These are phyloP conservation scores for Lodderomyces parapsilosis DNA, from an alignment of 1,139 yeast species.

Conservation along the genomic window DNA sequence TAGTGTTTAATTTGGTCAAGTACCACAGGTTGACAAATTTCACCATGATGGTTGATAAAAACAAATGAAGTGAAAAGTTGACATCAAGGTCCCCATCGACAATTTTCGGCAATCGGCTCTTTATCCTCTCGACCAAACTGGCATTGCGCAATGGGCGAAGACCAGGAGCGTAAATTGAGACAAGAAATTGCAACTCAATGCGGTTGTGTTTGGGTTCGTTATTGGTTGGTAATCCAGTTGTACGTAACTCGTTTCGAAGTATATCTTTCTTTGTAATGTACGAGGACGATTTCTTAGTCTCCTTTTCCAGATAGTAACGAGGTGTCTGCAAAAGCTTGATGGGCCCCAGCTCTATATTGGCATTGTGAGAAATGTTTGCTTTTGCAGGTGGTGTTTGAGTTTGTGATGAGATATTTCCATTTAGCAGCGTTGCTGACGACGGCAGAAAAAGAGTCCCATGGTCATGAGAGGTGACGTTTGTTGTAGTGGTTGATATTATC, in stretches of 20 bases:
- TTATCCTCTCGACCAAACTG: neutral
- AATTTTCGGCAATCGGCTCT: conserved; percentile 22
- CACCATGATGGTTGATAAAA: conserved; percentile 33
- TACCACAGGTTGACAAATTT: conserved; percentile 43
- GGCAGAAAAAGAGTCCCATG: conserved; percentile 2
- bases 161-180: neutral
- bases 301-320: neutral
- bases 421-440: neutral
- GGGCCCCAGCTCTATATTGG: neutral
- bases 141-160: neutral
- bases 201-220: neutral
- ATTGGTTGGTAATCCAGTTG: neutral
- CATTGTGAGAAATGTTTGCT: no score
- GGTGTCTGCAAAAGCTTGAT: neutral
- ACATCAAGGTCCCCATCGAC: conserved; percentile 18
- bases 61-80: conserved; percentile 39
- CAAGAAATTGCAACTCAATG: neutral
- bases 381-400: conserved; percentile 5
- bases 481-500: conserved; percentile 11
- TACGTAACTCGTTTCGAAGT: neutral
- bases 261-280: conserved; percentile 7
- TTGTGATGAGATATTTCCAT: conserved; percentile 1
- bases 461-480: conserved; percentile 10
- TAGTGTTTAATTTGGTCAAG: conserved; percentile 36
- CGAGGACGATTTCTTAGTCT: neutral